Evolutionary conservation across 352 stramenopile genomes (phyloP).

Genomic region (Phytophthora multivora): DNA sequence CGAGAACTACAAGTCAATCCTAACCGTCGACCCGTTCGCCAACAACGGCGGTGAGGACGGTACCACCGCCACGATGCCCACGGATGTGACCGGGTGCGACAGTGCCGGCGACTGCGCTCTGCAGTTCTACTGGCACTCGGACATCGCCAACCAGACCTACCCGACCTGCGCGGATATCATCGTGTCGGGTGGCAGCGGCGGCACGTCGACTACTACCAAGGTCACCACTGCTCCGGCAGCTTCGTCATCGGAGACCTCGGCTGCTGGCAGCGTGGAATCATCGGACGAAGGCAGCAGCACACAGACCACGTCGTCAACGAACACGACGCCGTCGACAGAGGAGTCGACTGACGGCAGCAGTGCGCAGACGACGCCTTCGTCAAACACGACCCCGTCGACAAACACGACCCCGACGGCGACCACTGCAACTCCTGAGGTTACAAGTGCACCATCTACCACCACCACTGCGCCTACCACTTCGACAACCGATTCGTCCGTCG

Average conservation of each 20-base stretch:
- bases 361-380: constrained; percentile 2
- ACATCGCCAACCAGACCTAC: constrained; percentile 63
- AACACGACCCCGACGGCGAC: constrained; percentile 8
- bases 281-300: neutral
- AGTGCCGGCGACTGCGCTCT: constrained; percentile 49
- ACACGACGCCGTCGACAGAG: neutral
- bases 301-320: constrained; percentile 1
- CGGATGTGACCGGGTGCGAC: constrained; percentile 47
- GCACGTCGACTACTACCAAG: constrained; percentile 18
- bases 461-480: constrained; percentile 8
- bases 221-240: constrained; percentile 2
- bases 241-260: constrained; percentile 2
- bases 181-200: neutral
- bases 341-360: constrained; percentile 11
- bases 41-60: constrained; percentile 9
- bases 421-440: constrained; percentile 9
- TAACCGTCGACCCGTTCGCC: constrained; percentile 34
- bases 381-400: constrained; percentile 7
- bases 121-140: constrained; percentile 71
- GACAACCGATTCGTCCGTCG: constrained; percentile 9
- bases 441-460: constrained; percentile 4
- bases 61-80: constrained; percentile 42
- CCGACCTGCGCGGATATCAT: constrained; percentile 46
- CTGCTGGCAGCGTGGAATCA: constrained; percentile 1
- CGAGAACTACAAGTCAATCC: constrained; percentile 28